A percentile compares a stretch with the other conserved stretches of the same genome.
Conservation (phyloP, 1,139 yeast genomes). For the Lodderomyces parapsilosis region DNA sequence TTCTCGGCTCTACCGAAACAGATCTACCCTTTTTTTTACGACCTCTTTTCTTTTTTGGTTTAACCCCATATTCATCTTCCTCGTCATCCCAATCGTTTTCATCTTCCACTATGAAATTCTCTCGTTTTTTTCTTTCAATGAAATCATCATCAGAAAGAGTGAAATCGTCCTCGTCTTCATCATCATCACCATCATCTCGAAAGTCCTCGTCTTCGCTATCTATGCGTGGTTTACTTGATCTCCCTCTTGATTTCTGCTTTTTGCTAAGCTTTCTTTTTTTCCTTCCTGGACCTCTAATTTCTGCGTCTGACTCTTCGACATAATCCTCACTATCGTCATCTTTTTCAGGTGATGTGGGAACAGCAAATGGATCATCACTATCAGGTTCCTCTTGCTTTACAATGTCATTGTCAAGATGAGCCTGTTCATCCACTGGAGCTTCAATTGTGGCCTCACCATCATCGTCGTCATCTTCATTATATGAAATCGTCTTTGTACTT, state of each 20-base stretch:
- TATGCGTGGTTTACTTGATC: slow-evolving; percentile 12
- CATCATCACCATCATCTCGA: slow-evolving; percentile 19
- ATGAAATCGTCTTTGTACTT: slow-evolving; percentile 16
- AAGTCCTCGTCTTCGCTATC: slow-evolving; percentile 19
- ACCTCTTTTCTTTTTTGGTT: slow-evolving; percentile 14
- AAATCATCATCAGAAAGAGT: slow-evolving; percentile 33
- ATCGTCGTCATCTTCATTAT: slow-evolving; percentile 4
- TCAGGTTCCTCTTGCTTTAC: neutral
- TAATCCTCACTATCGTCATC: slow-evolving; percentile 13
- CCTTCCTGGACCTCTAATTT: slow-evolving; percentile 25
- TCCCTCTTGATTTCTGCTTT: slow-evolving; percentile 4
- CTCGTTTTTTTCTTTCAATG: slow-evolving; percentile 19
- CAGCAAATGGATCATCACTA: slow-evolving; percentile 2
- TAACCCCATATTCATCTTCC: slow-evolving; percentile 23
- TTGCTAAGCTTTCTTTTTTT: slow-evolving; percentile 15
- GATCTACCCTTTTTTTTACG: slow-evolving; percentile 23
- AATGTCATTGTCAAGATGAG: neutral
- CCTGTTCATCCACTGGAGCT: slow-evolving; percentile 1
- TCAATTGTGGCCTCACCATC: slow-evolving; percentile 1
- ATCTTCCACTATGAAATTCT: slow-evolving; percentile 38
- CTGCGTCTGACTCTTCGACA: slow-evolving; percentile 28
- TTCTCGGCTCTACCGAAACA: slow-evolving; percentile 24
- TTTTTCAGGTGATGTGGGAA: slow-evolving; percentile 7
- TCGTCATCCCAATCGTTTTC: slow-evolving; percentile 23
- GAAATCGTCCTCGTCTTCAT: slow-evolving; percentile 28